Conservation (phyloP, 371 early-diverging fungal genomes). For the Zychaea mexicana region DNA sequence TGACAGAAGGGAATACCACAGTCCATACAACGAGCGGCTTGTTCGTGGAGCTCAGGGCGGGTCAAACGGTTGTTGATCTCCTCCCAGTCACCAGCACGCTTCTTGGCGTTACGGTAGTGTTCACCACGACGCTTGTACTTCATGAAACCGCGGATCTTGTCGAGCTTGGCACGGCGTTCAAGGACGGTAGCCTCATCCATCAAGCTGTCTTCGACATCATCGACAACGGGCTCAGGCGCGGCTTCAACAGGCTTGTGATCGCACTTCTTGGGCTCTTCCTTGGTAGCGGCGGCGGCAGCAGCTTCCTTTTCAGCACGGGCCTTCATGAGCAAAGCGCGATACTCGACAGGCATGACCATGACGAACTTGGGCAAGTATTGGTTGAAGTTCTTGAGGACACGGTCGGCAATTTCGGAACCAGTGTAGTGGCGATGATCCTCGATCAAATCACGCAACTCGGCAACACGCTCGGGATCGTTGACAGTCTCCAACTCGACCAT, state of each 20-base stretch:
- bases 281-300: slow-evolving; percentile 33
- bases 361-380: slow-evolving; percentile 78
- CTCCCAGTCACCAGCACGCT: slow-evolving; percentile 88
- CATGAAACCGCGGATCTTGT: slow-evolving; percentile 91
- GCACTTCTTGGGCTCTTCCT: slow-evolving; percentile 16
- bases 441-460: slow-evolving; percentile 75
- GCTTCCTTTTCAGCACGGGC: slow-evolving; percentile 38
- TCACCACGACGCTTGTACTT: slow-evolving; percentile 90
- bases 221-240: too few relatives aligned
- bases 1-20: slow-evolving; percentile 98
- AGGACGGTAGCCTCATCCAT: slow-evolving; percentile 72
- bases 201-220: slow-evolving; percentile 92
- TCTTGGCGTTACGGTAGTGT: slow-evolving; percentile 80
- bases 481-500: slow-evolving; percentile 87
- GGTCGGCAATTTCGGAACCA: slow-evolving; percentile 80
- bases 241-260: slow-evolving; percentile 38
- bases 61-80: slow-evolving; percentile 90
- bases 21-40: slow-evolving; percentile 97
- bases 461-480: slow-evolving; percentile 76
- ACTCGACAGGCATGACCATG: slow-evolving; percentile 95
- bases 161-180: slow-evolving; percentile 67
- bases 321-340: slow-evolving; percentile 76
- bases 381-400: slow-evolving; percentile 75
- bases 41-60: slow-evolving; percentile 80
- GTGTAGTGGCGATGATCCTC: slow-evolving; percentile 82